Conservation (phyloP, 805 yeast species). For the Dipodascopsis uninucleata region DNA sequence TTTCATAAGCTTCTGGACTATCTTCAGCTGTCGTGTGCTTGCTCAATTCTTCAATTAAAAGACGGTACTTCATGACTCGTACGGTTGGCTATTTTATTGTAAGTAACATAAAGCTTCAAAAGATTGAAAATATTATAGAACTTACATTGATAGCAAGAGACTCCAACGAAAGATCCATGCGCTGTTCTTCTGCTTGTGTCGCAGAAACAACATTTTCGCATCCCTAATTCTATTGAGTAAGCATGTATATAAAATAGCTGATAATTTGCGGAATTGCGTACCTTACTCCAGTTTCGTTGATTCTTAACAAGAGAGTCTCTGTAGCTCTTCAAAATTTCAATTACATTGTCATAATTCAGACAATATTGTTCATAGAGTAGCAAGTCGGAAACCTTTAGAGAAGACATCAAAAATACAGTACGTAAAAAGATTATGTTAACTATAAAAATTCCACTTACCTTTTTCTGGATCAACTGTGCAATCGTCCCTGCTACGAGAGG, state of each 20-base stretch:
- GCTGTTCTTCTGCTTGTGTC: constrained; percentile 9
- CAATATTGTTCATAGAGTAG: constrained; percentile 21
- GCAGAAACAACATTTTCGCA: constrained; percentile 15
- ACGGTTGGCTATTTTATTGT: constrained; percentile 15
- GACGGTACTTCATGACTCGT: constrained; percentile 16
- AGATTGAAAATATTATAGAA: background rate
- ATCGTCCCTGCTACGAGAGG: constrained; percentile 21
- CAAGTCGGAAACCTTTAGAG: constrained; percentile 10
- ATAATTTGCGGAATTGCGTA: background rate
- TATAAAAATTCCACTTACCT: constrained; percentile 4
- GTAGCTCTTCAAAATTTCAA: constrained; percentile 18
- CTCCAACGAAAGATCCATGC: constrained; percentile 15
- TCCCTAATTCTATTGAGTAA: constrained; percentile 6
- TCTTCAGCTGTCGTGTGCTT: constrained; percentile 17
- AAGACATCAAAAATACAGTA: background rate
- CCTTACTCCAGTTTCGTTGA: constrained; percentile 21
- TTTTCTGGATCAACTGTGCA: constrained; percentile 12
- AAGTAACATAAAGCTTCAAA: background rate
- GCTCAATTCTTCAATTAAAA: constrained; percentile 16
- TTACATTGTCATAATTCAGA: constrained; percentile 16
- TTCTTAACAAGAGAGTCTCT: constrained; percentile 1
- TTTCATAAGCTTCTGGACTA: constrained; percentile 8
- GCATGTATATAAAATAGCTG: background rate
- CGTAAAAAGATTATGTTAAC: background rate
- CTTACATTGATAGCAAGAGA: constrained; percentile 15